Conservation (phyloP, 2,329 filamentous ascomycete genomes). For the Bretziella fagacearum region DNA sequence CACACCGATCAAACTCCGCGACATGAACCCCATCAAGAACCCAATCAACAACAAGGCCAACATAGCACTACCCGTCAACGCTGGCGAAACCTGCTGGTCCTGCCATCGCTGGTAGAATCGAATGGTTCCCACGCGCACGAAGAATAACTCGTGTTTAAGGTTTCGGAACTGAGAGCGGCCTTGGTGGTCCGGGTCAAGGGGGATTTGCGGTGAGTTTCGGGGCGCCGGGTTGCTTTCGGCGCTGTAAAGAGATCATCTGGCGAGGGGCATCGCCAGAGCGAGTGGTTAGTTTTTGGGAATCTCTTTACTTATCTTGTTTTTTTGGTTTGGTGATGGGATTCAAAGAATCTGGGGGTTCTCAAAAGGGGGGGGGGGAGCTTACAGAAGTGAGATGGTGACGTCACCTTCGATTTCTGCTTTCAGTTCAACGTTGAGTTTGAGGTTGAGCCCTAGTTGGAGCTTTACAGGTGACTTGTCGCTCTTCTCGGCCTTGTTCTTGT, state of each 20-base stretch:
- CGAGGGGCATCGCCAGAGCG: background rate
- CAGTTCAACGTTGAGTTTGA: conserved; percentile 61
- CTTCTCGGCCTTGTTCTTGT: conserved; percentile 6
- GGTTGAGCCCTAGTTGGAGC: conserved; percentile 53
- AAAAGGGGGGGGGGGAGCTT: conserved; percentile 16
- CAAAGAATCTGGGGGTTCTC: too few species aligned
- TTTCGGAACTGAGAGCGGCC: conserved; percentile 12
- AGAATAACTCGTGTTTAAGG: conserved; percentile 19
- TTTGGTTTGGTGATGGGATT: background rate
- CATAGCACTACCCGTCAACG: conserved; percentile 17
- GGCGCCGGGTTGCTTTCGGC: conserved; percentile 19
- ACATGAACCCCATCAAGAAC: conserved; percentile 16
- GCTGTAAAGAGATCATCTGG: conserved; percentile 15
- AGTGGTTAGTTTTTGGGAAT: background rate
- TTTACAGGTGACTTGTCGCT: conserved; percentile 13
- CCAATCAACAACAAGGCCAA: conserved; percentile 17
- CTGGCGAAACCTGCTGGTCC: conserved; percentile 19
- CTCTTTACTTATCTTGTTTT: background rate
- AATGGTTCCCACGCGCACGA: conserved; percentile 22
- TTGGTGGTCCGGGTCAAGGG: conserved; percentile 16
- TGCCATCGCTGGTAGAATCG: conserved; percentile 21
- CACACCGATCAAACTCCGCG: background rate
- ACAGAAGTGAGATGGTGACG: conserved; percentile 52
- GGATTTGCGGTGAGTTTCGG: conserved; percentile 18
- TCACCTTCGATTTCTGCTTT: conserved; percentile 66